Percentiles rank a stretch among this genome's conserved stretches.
phyloP scores from a whole-genome alignment of 805 yeast genomes.

The Ogataea haglerorum region DNA sequence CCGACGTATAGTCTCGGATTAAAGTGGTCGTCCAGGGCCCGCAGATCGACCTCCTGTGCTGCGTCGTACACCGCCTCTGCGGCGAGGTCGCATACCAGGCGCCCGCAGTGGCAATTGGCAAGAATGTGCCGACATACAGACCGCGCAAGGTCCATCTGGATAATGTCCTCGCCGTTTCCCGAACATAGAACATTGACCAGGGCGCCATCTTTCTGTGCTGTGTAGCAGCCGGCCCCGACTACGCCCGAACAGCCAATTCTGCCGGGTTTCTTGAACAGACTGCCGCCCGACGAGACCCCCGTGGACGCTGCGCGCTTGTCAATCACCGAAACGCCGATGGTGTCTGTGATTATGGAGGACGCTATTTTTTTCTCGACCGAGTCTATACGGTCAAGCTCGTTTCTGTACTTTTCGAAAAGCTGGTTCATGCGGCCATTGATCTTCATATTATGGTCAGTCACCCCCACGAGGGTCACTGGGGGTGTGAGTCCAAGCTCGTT shows the following conservation, averaged over 20 bases:
- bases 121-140: constrained; percentile 22
- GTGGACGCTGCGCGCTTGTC: constrained; percentile 9
- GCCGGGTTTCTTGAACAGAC: constrained; percentile 45
- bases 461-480: constrained; percentile 31
- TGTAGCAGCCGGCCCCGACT: constrained; percentile 43
- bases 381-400: constrained; percentile 1
- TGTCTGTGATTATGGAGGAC: constrained; percentile 35
- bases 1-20: constrained; percentile 25
- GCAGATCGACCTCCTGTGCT: constrained; percentile 13
- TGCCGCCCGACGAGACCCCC: constrained; percentile 54
- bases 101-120: constrained; percentile 3
- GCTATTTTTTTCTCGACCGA: background rate
- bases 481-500: constrained; percentile 28
- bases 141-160: constrained; percentile 41
- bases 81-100: constrained; percentile 19
- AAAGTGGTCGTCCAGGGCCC: constrained; percentile 18
- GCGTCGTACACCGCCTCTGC: constrained; percentile 15
- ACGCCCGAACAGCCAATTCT: constrained; percentile 54
- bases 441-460: constrained; percentile 4
- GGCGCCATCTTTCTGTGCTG: constrained; percentile 17
- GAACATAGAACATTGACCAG: constrained; percentile 37
- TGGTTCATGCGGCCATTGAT: constrained; percentile 13
- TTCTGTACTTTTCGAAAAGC: constrained; percentile 8
- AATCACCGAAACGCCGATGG: constrained; percentile 40
- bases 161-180: constrained; percentile 57